Evolutionary conservation across 192 early-diverging fungal species (phyloP), one percentile per base, ranked within the genome.

Genomic region (Glomus cerebriforme): DNA sequence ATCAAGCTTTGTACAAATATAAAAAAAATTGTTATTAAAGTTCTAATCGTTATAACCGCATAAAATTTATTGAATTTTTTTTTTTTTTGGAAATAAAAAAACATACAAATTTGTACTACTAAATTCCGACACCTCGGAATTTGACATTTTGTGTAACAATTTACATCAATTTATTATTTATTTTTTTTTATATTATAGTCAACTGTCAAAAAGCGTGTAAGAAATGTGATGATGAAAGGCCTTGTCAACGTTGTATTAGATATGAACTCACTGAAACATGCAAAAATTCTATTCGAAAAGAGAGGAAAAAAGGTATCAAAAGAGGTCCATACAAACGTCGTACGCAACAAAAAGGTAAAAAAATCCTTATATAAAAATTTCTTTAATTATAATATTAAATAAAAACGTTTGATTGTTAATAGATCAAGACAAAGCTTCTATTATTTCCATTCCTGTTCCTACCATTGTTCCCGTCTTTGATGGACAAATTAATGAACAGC

Each of bases 151-250:
- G 34, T 37, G 29, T 39, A 12, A 37, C 29, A 68, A 2, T 34
- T 34, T 15, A 2, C 54, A 31, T 34, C 49, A 24, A 31, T n/a
- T 71, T 24, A 43, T 58, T 34, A 37, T 59, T 66, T 62, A 75
- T 54, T 67, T 15, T 17, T 27, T 22, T 58, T 54, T 59, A 58
- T 35, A 19, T 39, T n/a, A n/a, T 32, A 47, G 87, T 93, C 39
- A 93, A 96, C 75, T 97, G 95, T 74, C 92, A 94, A 84, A 92
- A 92, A 58, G 91, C 95, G 0, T 96, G 95, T 84, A 98, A 98
- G 83, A 97, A 96, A 82, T 97, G 96, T 82, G 95, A 94, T 78
- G 91, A 92, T 69, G 90, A 81, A n/a, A 82, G 96, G 66, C 96
- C 96, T 2, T 97, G 96, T 79, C 81, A 83, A 79, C 89, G 96